Conservation (phyloP, 179 eudicot species). For the Pouteria campechiana region DNA sequence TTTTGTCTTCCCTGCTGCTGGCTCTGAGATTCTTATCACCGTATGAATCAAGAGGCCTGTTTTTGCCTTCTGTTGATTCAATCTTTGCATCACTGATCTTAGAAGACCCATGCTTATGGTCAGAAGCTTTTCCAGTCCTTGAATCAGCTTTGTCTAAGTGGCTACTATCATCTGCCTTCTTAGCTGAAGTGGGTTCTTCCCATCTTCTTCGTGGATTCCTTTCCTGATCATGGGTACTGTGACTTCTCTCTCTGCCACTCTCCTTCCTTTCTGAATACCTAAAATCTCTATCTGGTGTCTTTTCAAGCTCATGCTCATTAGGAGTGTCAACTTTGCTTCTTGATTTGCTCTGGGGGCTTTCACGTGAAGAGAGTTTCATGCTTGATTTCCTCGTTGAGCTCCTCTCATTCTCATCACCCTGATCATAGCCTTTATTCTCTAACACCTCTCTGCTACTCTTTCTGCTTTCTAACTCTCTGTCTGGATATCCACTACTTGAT, state of each 20-base stretch:
- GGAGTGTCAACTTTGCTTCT: constrained; percentile 41
- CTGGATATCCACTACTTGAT: constrained; percentile 77
- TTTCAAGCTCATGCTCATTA: constrained; percentile 38
- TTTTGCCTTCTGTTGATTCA: constrained; percentile 23
- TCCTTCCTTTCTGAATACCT: constrained; percentile 38
- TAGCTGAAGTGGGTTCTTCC: constrained; percentile 35
- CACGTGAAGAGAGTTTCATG: constrained; percentile 41
- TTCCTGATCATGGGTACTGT: constrained; percentile 35
- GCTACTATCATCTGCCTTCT: constrained; percentile 25
- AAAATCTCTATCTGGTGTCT: constrained; percentile 33
- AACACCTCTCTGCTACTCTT: constrained; percentile 46
- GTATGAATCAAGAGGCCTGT: constrained; percentile 24
- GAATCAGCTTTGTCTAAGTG: constrained; percentile 17
- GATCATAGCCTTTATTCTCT: constrained; percentile 27
- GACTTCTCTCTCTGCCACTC: constrained; percentile 34
- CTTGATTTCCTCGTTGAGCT: constrained; percentile 22
- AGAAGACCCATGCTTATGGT: constrained; percentile 27
- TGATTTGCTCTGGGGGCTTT: constrained; percentile 30
- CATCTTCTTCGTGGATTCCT: constrained; percentile 37
- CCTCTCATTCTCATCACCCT: constrained; percentile 48
- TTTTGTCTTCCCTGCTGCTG: constrained; percentile 41
- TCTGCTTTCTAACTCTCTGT: constrained; percentile 55
- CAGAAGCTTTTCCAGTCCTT: constrained; percentile 22
- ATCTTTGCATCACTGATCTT: constrained; percentile 27
- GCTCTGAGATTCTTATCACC: constrained; percentile 35